Evolutionary conservation across 78 protist genomes (phyloP), one percentile per base, ranked within the genome.

Genomic region (Mantamonas sphyraenae): DNA sequence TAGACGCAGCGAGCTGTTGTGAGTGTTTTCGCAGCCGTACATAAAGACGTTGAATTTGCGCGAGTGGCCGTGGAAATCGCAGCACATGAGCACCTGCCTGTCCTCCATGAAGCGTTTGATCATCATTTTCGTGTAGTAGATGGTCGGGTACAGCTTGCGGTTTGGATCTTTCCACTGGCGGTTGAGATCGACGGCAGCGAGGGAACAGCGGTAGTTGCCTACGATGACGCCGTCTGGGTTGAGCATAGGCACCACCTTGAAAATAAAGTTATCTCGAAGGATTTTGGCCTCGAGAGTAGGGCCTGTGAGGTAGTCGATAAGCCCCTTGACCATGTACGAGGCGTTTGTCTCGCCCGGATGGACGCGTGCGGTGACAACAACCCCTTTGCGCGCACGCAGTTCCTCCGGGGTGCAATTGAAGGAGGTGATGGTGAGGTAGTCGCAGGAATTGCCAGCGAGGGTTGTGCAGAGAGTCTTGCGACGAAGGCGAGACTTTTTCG

Each of bases 271-370:
- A 42, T 82, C 85, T 33, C 85, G 81, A 16, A 83, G 79, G n/a
- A 61, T 35, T 22, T 33, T 30, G 10, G 84, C 82, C 37, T 82
- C 81, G 24, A 45, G 30, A 1, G 65, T 42, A n/a, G 10, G 1
- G 57, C 78, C 75, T 26, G 81, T 64, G n/a, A 88, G 71, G 53
- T 24, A 86, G 4, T 79, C 83, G 20, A 88, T 57, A 16, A 83
- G 2, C 33, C 93, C 93, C 43, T 82, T 43, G 72, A 86, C 70
- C 76, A 86, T 86, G 77, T 74, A 82, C 7, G 77, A 59, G 26
- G 92, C 76, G 37, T 79, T 73, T 5, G 88, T 66, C 74, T 91
- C 95, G 34, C 92, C 91, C 0, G 95, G 95, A 39, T 90, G 95
- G 47, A 90, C 95, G n/a, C 95, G 65, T 1, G 83, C 86, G 3